Percentiles rank a stretch among this genome's conserved stretches.
Conservation (phyloP, 2,329 filamentous ascomycete genomes). For the Alternaria ethzedia region DNA sequence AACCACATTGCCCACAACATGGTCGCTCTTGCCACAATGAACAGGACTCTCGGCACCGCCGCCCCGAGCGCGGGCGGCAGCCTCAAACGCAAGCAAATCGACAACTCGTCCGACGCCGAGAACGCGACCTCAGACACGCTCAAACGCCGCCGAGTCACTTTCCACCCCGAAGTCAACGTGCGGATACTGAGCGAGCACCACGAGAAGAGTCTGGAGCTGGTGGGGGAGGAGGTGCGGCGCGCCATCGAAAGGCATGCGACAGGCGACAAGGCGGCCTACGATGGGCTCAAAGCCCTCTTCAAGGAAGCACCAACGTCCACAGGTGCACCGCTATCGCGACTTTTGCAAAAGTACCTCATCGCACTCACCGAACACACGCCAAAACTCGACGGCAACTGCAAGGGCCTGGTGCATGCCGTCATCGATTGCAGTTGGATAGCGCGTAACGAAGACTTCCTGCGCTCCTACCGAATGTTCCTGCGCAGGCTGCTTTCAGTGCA, state of each 20-base stretch:
- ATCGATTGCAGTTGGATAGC: slow-evolving; percentile 67
- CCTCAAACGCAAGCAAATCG: slow-evolving; percentile 48
- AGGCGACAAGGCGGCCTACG: slow-evolving; percentile 63
- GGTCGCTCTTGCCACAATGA: slow-evolving; percentile 48
- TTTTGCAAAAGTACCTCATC: slow-evolving; percentile 64
- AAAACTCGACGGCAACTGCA: slow-evolving; percentile 62
- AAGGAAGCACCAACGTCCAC: slow-evolving; percentile 54
- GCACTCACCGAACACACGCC: slow-evolving; percentile 65
- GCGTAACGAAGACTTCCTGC: slow-evolving; percentile 65
- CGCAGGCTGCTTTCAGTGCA: slow-evolving; percentile 79
- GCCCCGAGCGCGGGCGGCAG: slow-evolving; percentile 40
- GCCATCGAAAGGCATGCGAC: slow-evolving; percentile 61
- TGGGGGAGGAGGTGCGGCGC: slow-evolving; percentile 67
- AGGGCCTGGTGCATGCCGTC: slow-evolving; percentile 63
- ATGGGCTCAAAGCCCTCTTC: slow-evolving; percentile 62
- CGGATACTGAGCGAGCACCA: slow-evolving; percentile 52
- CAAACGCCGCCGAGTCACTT: slow-evolving; percentile 57
- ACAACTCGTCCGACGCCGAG: slow-evolving; percentile 39
- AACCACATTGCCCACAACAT: slow-evolving; percentile 29
- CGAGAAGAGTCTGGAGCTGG: slow-evolving; percentile 63
- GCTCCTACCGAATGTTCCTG: slow-evolving; percentile 63
- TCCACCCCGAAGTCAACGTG: slow-evolving; percentile 56
- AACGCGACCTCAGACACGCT: slow-evolving; percentile 41
- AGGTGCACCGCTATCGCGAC: slow-evolving; percentile 58
- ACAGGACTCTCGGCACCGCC: slow-evolving; percentile 34